Evolutionary conservation across 2,329 filamentous ascomycete genomes (phyloP), one percentile per base, ranked within the genome.

Genomic region (Fusarium phyllophilum): DNA sequence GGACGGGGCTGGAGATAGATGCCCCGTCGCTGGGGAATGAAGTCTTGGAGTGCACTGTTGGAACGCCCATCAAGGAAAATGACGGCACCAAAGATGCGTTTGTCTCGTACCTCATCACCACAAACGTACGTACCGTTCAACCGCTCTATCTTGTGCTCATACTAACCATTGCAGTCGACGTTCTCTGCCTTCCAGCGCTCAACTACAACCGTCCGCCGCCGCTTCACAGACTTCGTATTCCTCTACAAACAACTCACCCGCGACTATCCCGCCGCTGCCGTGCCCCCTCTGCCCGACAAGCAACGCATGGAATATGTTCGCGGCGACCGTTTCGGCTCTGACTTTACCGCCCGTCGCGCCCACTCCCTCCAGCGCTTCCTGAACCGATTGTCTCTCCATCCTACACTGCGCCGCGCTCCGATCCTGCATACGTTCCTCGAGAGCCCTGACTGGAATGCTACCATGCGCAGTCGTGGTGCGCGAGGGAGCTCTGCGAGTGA

Each of bases 291-390:
- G 61, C 96, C 96, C 60, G 96, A 98, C 84, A 99, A 98, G 87
- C 96, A 98, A 87, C 97, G 97, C 84, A 97, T 99, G 94, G 95
- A 97, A 80, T 98, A 98, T 81, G 96, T 98, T 58, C 93, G 95
- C 41, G 96, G 96, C 77, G 96, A 98, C 85, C 93, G 96, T 72
- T 99, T 99, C 83, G 95, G 95, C 14, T 84, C 92, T 56, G 96
- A 98, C 84, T 99, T 99, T 82, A 99, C 95, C 39, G 88, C 91
- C 51, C 92, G 96, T 39, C 91, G 96, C 76, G 95, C 94, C 57
- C 93, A 95, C 86, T 98, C 95, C 8, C 88, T 99, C 59, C 92
- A 97, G 83, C 93, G 96, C 59, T 99, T 99, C 81, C 88, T 99
- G 51, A 90, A 92, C 79, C 93, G 96, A 9, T 86, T 98, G 64